A percentile compares a stretch with the other conserved stretches of the same genome.
Conservation (phyloP, 2,329 filamentous ascomycete genomes). For the Tetracladium maxilliforme region DNA sequence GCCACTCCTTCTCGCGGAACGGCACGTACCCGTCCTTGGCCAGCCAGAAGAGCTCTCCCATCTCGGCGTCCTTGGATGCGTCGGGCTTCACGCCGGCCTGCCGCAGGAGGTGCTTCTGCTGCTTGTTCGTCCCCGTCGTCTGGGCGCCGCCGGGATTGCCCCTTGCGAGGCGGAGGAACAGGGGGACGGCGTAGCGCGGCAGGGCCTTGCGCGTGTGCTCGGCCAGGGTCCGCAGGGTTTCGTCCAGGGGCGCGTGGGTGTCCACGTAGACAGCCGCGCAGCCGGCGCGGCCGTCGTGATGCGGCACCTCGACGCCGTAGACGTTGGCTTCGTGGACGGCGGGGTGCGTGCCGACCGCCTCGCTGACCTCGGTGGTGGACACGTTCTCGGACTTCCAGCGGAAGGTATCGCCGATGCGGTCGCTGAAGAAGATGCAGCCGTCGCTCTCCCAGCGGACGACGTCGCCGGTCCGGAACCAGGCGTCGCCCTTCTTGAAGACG, state of each 20-base stretch:
- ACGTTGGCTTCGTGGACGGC: constrained; percentile 68
- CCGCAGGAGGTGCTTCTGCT: constrained; percentile 66
- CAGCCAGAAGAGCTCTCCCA: constrained; percentile 40
- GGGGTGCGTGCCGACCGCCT: constrained; percentile 53
- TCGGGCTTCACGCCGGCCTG: constrained; percentile 57
- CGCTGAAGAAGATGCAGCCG: constrained; percentile 64
- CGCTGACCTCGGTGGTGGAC: constrained; percentile 68
- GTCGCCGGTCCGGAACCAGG: constrained; percentile 77
- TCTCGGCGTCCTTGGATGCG: constrained; percentile 8
- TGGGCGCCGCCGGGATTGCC: constrained; percentile 43
- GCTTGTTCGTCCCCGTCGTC: constrained; percentile 76
- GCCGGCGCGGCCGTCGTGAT: constrained; percentile 73
- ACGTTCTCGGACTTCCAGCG: constrained; percentile 78
- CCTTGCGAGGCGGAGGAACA: constrained; percentile 58
- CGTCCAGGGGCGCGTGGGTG: constrained; percentile 21
- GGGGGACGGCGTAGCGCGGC: constrained; percentile 60
- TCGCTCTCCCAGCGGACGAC: constrained; percentile 57
- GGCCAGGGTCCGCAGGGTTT: constrained; percentile 43
- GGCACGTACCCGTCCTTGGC: constrained; percentile 51
- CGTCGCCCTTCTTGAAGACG: constrained; percentile 63
- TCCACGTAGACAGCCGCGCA: constrained; percentile 57
- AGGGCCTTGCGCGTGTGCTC: constrained; percentile 39
- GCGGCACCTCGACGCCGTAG: constrained; percentile 65
- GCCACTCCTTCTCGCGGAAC: constrained; percentile 57
- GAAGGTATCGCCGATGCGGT: constrained; percentile 67